A percentile compares a stretch with the other conserved stretches of the same genome.
phyloP scores from a whole-genome alignment of 257 asterid genomes.

The Lithospermum erythrorhizon region DNA sequence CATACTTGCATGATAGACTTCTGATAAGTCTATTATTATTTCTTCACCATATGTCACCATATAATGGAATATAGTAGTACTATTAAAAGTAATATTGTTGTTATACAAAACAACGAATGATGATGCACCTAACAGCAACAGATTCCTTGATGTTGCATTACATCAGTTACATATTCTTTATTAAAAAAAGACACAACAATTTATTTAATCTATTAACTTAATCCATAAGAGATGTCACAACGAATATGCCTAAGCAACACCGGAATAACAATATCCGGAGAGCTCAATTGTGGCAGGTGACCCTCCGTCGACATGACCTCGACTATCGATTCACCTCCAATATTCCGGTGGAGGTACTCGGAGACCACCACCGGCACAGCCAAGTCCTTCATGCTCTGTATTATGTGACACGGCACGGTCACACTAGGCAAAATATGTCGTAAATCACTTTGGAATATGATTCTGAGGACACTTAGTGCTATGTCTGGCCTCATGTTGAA shows the following conservation, averaged over 20 bases:
- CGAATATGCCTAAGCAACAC: constrained; percentile 61
- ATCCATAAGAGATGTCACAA: constrained; percentile 24
- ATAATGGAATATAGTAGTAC: too few species aligned
- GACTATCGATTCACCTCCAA: constrained; percentile 56
- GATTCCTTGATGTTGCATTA: too few species aligned
- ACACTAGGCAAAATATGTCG: constrained; percentile 44
- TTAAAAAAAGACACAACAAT: too few species aligned
- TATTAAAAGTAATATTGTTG: too few species aligned
- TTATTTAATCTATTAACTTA: too few species aligned
- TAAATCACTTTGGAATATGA: constrained; percentile 50
- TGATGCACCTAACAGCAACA: too few species aligned
- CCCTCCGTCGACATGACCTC: constrained; percentile 81
- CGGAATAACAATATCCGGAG: constrained; percentile 59
- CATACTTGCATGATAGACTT: too few species aligned
- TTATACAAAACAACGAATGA: too few species aligned
- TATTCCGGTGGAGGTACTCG: constrained; percentile 57
- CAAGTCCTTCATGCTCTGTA: constrained; percentile 71
- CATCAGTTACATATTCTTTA: too few species aligned
- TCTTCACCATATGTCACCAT: too few species aligned
- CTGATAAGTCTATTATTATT: too few species aligned
- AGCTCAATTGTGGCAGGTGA: constrained; percentile 76
- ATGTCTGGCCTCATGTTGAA: constrained; percentile 91
- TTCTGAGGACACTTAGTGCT: constrained; percentile 49
- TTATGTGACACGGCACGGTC: constrained; percentile 59
- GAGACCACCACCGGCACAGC: constrained; percentile 79